Evolutionary conservation across 2,329 filamentous ascomycete genomes (phyloP).

Genomic region (Didymella keratinophila): DNA sequence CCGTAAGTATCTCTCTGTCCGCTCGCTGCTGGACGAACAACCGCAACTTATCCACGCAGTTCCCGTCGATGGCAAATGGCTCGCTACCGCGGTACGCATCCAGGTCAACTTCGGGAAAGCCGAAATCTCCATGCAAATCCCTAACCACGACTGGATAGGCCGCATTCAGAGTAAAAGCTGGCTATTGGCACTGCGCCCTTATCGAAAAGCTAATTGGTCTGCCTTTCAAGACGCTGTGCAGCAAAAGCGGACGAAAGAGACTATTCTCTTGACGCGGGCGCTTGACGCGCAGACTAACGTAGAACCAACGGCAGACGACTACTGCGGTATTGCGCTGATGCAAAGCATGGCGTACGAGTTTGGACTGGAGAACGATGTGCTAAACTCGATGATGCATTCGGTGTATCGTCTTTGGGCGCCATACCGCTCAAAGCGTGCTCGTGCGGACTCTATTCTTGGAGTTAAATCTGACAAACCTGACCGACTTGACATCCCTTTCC

Average conservation of each 20-base stretch:
- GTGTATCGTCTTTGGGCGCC: conserved; percentile 7
- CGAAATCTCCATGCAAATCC: conserved; percentile 11
- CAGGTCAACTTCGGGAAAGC: conserved; percentile 10
- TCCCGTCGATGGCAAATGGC: conserved; percentile 3
- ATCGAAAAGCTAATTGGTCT: background rate
- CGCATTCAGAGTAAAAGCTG: too few relatives aligned
- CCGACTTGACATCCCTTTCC: background rate
- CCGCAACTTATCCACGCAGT: conserved; percentile 1
- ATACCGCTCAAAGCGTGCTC: background rate
- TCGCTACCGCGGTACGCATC: conserved; percentile 10
- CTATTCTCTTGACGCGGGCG: background rate
- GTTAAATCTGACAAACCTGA: background rate
- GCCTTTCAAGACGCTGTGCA: background rate
- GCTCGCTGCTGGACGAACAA: conserved; percentile 9
- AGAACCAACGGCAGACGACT: background rate
- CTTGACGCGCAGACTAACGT: background rate
- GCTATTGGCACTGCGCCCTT: too few relatives aligned
- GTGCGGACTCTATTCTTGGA: background rate
- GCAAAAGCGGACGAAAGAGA: background rate
- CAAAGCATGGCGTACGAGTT: background rate
- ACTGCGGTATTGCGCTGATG: background rate
- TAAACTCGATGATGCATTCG: conserved; percentile 5
- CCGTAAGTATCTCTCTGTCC: conserved; percentile 6
- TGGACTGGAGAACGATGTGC: conserved; percentile 1
- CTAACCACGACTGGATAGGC: conserved; percentile 8